Conservation (phyloP, 1,284 basidiomycete genomes). For the Ceratobasidium sp. region DNA sequence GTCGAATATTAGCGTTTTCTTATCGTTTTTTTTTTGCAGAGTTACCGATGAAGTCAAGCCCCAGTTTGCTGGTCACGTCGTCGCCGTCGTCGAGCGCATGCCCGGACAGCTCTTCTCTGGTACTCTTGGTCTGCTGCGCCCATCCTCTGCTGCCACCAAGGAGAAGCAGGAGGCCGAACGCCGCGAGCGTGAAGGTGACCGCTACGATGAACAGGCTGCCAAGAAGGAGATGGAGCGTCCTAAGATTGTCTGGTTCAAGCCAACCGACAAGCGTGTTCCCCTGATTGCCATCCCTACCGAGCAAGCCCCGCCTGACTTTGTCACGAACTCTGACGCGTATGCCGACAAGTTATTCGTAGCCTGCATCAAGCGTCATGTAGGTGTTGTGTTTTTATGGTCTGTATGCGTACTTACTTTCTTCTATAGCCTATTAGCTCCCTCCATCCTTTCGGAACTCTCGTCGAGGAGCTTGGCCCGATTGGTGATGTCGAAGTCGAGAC, state of each 20-base stretch:
- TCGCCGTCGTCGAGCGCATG: conserved; percentile 98
- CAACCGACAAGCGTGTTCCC: conserved; percentile 98
- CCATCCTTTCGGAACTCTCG: conserved; percentile 98
- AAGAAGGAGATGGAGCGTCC: conserved; percentile 86
- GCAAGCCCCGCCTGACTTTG: conserved; percentile 96
- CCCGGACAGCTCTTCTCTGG: conserved; percentile 99
- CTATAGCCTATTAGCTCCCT: conserved; percentile 91
- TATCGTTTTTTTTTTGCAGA: conserved; percentile 59
- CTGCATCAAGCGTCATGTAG: conserved; percentile 95
- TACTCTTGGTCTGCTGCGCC: conserved; percentile 93
- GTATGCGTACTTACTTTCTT: conserved; percentile 35
- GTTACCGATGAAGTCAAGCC: conserved; percentile 98
- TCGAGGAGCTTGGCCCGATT: conserved; percentile 98
- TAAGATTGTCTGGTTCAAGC: conserved; percentile 99
- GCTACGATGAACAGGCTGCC: conserved; percentile 80
- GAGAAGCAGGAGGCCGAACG: conserved; percentile 99
- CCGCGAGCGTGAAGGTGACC: conserved; percentile 94
- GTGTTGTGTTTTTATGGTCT: conserved; percentile 54
- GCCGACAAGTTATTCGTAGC: conserved; percentile 94
- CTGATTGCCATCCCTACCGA: conserved; percentile 99
- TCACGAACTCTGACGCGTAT: conserved; percentile 93
- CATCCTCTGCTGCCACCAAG: conserved; percentile 97
- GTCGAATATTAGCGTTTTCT: not conserved
- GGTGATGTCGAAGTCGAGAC: conserved; percentile 98
- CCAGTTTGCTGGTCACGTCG: conserved; percentile 96